Percentiles rank a stretch among this genome's conserved stretches.
Evolutionary conservation across 2,329 filamentous ascomycete genomes (phyloP).

Genomic region (Colletotrichum sp.): DNA sequence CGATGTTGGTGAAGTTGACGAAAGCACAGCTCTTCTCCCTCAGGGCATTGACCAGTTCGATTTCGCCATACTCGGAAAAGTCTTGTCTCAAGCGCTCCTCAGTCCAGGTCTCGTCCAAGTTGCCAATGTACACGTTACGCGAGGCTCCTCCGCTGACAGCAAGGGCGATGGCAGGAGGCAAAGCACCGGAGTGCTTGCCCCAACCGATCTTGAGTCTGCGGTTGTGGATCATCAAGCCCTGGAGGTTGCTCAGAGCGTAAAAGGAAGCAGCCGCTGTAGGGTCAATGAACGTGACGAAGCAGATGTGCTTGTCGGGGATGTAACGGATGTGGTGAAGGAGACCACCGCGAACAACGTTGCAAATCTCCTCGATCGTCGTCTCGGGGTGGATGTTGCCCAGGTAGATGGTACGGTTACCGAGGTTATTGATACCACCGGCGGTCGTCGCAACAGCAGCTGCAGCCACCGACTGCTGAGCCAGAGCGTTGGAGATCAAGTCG

Average conservation of each 20-base stretch:
- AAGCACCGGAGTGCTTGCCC: slow-evolving; percentile 97
- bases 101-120: slow-evolving; percentile 95
- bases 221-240: slow-evolving; percentile 99
- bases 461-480: slow-evolving; percentile 96
- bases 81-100: slow-evolving; percentile 95
- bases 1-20: slow-evolving; percentile 99
- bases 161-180: slow-evolving; percentile 93
- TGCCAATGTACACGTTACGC: slow-evolving; percentile 98
- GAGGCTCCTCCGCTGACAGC: slow-evolving; percentile 96
- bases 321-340: slow-evolving; percentile 98
- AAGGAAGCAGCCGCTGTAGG: slow-evolving; percentile 97
- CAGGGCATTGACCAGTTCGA: slow-evolving; percentile 94
- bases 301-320: slow-evolving; percentile 99
- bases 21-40: slow-evolving; percentile 99
- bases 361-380: slow-evolving; percentile 99
- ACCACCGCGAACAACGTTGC: slow-evolving; percentile 96
- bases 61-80: slow-evolving; percentile 97
- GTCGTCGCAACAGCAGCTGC: slow-evolving; percentile 96
- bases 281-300: slow-evolving; percentile 99
- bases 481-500: slow-evolving; percentile 92
- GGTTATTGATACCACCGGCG: slow-evolving; percentile 94
- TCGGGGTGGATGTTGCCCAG: slow-evolving; percentile 98
- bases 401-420: slow-evolving; percentile 97
- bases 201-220: slow-evolving; percentile 97
- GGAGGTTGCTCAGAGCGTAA: slow-evolving; percentile 95